Evolutionary conservation across 1,284 basidiomycete genomes (phyloP).

Genomic region (Inonotus obliquus): DNA sequence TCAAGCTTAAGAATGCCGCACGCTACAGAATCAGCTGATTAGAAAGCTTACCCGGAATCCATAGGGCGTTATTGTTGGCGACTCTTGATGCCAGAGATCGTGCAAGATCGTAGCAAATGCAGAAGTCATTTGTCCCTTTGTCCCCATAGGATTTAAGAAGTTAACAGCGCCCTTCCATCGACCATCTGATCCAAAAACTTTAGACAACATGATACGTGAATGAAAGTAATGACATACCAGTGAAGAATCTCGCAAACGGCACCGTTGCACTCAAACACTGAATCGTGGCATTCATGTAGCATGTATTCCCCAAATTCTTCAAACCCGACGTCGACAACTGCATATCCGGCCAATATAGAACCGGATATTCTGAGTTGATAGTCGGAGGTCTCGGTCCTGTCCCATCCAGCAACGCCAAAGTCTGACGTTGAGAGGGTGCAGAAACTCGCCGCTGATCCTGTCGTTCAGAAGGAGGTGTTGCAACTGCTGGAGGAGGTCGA

Average conservation of each 20-base stretch:
- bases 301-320: conserved; percentile 97
- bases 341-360: conserved; percentile 76
- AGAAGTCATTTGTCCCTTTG: conserved; percentile 79
- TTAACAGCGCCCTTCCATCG: conserved; percentile 89
- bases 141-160: conserved; percentile 82
- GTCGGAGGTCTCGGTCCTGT: conserved; percentile 41
- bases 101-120: conserved; percentile 83
- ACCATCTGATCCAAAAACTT: conserved; percentile 52
- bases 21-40: neutral
- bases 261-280: conserved; percentile 93
- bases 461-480: conserved; percentile 59
- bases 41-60: conserved; percentile 73
- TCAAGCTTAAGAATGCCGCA: neutral
- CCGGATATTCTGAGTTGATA: conserved; percentile 67
- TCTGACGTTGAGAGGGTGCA: conserved; percentile 27
- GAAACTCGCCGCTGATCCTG: conserved; percentile 55
- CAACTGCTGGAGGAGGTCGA: conserved; percentile 73
- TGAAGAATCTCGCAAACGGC: conserved; percentile 89
- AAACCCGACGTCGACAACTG: conserved; percentile 82
- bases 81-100: conserved; percentile 86
- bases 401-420: conserved; percentile 25
- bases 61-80: conserved; percentile 79
- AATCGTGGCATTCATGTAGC: conserved; percentile 98
- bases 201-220: neutral
- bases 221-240: conserved; percentile 46